phyloP scores from a whole-genome alignment of 768 basidiomycete species.

The Sporobolomyces pararoseus region DNA sequence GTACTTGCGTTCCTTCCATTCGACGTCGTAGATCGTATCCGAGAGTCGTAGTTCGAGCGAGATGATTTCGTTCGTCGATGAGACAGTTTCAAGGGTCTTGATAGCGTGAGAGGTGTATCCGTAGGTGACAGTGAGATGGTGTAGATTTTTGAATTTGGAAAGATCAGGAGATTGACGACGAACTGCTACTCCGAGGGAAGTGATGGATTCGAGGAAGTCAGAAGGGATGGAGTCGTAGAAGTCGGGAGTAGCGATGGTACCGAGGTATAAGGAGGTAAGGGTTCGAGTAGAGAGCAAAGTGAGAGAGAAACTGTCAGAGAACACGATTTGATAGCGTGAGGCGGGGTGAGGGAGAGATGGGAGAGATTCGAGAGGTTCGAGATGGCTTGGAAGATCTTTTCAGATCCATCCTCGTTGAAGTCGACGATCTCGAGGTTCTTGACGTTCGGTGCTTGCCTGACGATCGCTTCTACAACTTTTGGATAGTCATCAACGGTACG shows the following conservation, averaged over 20 bases:
- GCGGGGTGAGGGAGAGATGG: slow-evolving; percentile 3
- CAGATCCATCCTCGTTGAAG: background rate
- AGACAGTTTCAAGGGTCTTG: background rate
- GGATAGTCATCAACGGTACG: background rate
- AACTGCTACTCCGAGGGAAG: slow-evolving; percentile 2
- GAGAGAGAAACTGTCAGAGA: background rate
- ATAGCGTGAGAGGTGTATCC: background rate
- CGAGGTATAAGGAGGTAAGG: background rate
- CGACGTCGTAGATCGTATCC: background rate
- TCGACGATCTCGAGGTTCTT: background rate
- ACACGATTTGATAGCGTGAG: background rate
- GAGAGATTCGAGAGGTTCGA: background rate
- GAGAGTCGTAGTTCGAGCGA: background rate
- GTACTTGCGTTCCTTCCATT: background rate
- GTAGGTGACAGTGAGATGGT: slow-evolving; percentile 1
- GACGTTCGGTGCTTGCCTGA: background rate
- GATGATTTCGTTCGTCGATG: background rate
- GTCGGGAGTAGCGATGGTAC: background rate
- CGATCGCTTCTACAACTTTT: background rate
- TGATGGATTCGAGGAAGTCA: background rate
- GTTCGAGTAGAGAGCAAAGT: background rate
- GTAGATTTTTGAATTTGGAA: background rate
- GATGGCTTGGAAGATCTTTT: background rate
- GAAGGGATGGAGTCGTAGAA: background rate
- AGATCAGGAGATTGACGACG: background rate